A percentile compares a stretch with the other conserved stretches of the same genome.
Evolutionary conservation across 495 filamentous ascomycete species (phyloP).

Genomic region (Aspergillus sparsus): DNA sequence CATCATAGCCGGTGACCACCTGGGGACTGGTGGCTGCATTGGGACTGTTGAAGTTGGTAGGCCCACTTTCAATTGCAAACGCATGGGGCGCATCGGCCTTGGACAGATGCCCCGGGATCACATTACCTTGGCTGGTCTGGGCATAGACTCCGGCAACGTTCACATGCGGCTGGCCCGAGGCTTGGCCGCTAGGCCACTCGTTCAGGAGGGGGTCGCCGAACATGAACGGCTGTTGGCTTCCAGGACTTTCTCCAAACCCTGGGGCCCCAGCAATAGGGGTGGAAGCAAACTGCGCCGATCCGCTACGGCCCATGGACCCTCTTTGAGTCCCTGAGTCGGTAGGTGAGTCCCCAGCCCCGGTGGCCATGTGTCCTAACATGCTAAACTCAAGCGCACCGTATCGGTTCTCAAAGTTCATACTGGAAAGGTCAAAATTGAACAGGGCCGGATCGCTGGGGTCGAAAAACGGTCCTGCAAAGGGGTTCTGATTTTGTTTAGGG

Average conservation of each 20-base stretch:
- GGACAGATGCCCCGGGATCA: conserved; percentile 43
- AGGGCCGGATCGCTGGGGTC: conserved; percentile 87
- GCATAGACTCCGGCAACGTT: conserved; percentile 45
- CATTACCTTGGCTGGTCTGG: conserved; percentile 37
- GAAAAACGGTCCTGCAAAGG: conserved; percentile 65
- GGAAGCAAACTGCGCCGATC: conserved; percentile 49
- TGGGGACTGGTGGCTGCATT: conserved; percentile 53
- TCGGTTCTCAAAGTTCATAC: conserved; percentile 92
- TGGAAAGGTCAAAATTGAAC: conserved; percentile 91
- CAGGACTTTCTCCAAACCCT: conserved; percentile 46
- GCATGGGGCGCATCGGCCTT: conserved; percentile 61
- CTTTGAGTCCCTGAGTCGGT: conserved; percentile 59
- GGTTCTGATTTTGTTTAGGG: conserved; percentile 39
- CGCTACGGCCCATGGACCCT: conserved; percentile 50
- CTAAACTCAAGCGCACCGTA: conserved; percentile 93
- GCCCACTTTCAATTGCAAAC: conserved; percentile 69
- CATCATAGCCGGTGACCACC: conserved; percentile 44
- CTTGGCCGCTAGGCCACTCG: conserved; percentile 46
- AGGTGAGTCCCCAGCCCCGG: conserved; percentile 76
- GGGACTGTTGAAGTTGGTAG: conserved; percentile 63
- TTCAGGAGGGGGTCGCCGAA: conserved; percentile 50
- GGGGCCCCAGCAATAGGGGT: conserved; percentile 35
- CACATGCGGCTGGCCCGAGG: conserved; percentile 42
- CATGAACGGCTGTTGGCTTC: conserved; percentile 49
- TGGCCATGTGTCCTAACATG: conserved; percentile 92